These are phyloP conservation scores for Lolium multiflorum DNA, from an alignment of 176 grass and related monocot genomes.

Conservation along the genomic window DNA sequence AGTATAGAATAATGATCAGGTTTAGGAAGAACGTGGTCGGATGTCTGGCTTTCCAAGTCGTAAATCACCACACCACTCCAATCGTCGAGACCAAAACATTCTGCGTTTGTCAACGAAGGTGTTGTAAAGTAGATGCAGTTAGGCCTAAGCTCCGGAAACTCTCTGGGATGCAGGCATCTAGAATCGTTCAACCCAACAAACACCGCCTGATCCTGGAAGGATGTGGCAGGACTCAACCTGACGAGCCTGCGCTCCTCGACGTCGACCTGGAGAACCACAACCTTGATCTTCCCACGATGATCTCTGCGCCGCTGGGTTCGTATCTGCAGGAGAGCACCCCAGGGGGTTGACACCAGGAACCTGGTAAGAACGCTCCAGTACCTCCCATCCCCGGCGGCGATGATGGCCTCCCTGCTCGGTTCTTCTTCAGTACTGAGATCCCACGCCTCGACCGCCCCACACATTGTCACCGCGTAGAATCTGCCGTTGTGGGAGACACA, in stretches of 20 bases:
- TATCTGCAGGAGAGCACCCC: conserved; percentile 19
- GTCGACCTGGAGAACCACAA: not conserved
- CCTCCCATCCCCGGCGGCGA: not conserved
- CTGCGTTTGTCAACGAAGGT: not conserved
- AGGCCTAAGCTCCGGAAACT: not conserved
- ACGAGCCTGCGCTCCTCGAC: not conserved
- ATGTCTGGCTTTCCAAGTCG: not conserved
- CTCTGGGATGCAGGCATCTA: not conserved
- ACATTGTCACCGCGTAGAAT: conserved; percentile 20
- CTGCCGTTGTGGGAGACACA: conserved; percentile 17
- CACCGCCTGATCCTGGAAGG: not conserved
- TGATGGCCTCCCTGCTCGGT: not conserved
- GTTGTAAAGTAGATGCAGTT: conserved; percentile 2
- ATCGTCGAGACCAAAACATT: not conserved
- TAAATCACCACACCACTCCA: conserved; percentile 6
- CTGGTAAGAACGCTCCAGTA: not conserved
- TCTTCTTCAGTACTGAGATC: not conserved
- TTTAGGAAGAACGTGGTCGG: too few species aligned
- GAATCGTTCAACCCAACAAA: conserved; percentile 18
- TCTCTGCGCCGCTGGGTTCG: not conserved
- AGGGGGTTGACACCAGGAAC: conserved; percentile 20
- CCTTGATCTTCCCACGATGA: not conserved
- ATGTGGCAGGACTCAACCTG: not conserved
- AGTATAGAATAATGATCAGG: too few species aligned
- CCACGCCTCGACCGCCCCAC: conserved; percentile 10